A percentile compares a stretch with the other conserved stretches of the same genome.
Conservation (phyloP, 352 stramenopile genomes). For the Phytophthora aleatoria region DNA sequence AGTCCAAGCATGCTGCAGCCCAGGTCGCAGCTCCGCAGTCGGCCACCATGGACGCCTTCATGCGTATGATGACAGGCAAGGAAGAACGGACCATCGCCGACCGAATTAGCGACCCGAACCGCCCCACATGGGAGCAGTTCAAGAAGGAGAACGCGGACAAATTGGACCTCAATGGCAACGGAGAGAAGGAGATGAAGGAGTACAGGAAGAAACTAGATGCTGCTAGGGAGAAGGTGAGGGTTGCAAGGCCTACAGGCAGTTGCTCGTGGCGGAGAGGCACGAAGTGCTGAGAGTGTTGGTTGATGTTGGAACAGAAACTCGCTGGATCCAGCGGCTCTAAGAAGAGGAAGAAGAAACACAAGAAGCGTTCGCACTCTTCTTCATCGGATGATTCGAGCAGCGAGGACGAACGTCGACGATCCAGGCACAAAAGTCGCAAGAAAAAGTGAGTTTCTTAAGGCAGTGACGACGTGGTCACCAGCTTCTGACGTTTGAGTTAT, state of each 20-base stretch:
- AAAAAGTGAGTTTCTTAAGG: conserved; percentile 55
- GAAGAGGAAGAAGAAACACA: conserved; percentile 86
- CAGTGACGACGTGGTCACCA: background rate
- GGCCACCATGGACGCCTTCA: conserved; percentile 93
- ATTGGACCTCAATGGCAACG: conserved; percentile 85
- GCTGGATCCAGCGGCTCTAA: conserved; percentile 70
- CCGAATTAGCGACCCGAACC: conserved; percentile 93
- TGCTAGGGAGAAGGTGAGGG: conserved; percentile 81
- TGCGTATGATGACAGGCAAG: conserved; percentile 93
- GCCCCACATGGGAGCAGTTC: conserved; percentile 96
- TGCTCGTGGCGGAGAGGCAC: background rate
- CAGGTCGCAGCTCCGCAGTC: conserved; percentile 40
- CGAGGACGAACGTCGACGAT: conserved; percentile 52
- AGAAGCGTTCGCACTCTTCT: conserved; percentile 61
- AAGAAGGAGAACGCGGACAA: conserved; percentile 97
- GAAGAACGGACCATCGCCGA: conserved; percentile 94
- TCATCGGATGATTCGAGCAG: conserved; percentile 57
- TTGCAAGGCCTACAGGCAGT: background rate
- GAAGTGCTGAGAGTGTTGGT: conserved; percentile 3
- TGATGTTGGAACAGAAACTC: conserved; percentile 47
- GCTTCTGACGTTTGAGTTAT: conserved; percentile 20
- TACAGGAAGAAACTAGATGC: conserved; percentile 94
- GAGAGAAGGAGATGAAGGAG: conserved; percentile 94
- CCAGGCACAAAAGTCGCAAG: conserved; percentile 72
- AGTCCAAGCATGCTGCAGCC: conserved; percentile 18